A percentile compares a stretch with the other conserved stretches of the same genome.
Conservation (phyloP, 257 asterid genomes). For the Ehretia macrophylla region DNA sequence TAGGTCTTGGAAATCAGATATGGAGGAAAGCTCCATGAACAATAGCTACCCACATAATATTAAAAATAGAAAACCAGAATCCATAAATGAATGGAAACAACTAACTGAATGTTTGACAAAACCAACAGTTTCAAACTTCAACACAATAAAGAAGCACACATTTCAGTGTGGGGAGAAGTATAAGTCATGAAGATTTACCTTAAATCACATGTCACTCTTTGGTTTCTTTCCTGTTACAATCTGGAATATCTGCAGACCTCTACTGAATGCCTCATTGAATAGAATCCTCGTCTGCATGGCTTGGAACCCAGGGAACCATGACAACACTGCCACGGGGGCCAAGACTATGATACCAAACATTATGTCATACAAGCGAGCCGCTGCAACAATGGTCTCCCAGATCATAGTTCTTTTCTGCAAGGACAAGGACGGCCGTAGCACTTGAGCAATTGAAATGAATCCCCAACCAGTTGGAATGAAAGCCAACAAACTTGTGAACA, state of each 20-base stretch:
- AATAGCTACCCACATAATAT: too few species aligned
- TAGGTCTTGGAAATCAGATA: too few species aligned
- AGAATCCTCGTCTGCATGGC: slow-evolving; percentile 98
- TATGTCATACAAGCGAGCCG: slow-evolving; percentile 81
- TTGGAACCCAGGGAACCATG: slow-evolving; percentile 98
- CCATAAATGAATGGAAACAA: not conserved
- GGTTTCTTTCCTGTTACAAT: slow-evolving; percentile 36
- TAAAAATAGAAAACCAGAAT: not conserved
- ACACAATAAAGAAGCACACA: not conserved
- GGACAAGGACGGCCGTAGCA: slow-evolving; percentile 57
- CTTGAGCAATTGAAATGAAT: slow-evolving; percentile 75
- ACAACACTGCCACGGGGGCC: slow-evolving; percentile 79
- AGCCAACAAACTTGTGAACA: slow-evolving; percentile 87
- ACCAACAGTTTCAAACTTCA: not conserved
- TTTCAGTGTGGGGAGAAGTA: not conserved
- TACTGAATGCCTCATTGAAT: slow-evolving; percentile 92
- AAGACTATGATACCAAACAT: slow-evolving; percentile 90
- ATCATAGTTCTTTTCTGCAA: slow-evolving; percentile 48
- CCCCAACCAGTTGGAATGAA: slow-evolving; percentile 98
- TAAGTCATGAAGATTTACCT: too few species aligned
- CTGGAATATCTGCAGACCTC: slow-evolving; percentile 96
- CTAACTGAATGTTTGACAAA: not conserved
- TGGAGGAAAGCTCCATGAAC: too few species aligned
- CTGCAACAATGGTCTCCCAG: slow-evolving; percentile 76
- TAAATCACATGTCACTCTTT: not conserved